Base-by-base conservation (phyloP, 2,329 filamentous ascomycete species). In the Aspergillus pseudotamarii region DNA sequence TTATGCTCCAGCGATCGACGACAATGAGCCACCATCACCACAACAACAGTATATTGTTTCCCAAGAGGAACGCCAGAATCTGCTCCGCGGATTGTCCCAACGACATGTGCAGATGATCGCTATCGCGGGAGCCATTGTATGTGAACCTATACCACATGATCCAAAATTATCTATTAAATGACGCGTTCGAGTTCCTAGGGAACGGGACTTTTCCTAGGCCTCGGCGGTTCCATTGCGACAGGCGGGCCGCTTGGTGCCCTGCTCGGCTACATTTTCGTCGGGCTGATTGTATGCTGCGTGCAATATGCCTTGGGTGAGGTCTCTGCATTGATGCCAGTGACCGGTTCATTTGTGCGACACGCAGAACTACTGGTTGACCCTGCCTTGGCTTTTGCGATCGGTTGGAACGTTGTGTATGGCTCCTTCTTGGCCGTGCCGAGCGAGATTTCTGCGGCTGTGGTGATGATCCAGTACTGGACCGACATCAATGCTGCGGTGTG, bases 371-470 rank as follows among this genome's bases (percentile, higher is more conserved):
- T 86, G 63, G 76, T 83, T 11, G 84, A 86, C 67, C 83, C 83
- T 9, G 82, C 82, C 0, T 70, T 83, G 46, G 80, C 80, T 5
- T 82, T 82, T 69, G 82, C 82, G 19, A 73, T 82, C 8, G 81
- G 81, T 23, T 83, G 79, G 79, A 81, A 82, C 62, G 72, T 85
- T 82, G 70, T 78, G 56, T 67, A 87, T 61, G 85, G 84, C 53
- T 86, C 85, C 66, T 71, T 83, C 55, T 73, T 87, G 66, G 82
- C 82, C 51, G 83, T 88, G 26, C 84, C 85, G 4, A 79, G 83
- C 60, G 88, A 90, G 73, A 88, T 90, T 62, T 85, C 85, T 0
- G 88, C 88, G 12, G 85, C 87, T 21, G 84, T 85, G 50, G 85
- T 89, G 2, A 77, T 90, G 26, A 87, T 90, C 64, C 79, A 87